Base-by-base conservation (phyloP, 805 yeast species). In the Sungouiella thailandica region DNA sequence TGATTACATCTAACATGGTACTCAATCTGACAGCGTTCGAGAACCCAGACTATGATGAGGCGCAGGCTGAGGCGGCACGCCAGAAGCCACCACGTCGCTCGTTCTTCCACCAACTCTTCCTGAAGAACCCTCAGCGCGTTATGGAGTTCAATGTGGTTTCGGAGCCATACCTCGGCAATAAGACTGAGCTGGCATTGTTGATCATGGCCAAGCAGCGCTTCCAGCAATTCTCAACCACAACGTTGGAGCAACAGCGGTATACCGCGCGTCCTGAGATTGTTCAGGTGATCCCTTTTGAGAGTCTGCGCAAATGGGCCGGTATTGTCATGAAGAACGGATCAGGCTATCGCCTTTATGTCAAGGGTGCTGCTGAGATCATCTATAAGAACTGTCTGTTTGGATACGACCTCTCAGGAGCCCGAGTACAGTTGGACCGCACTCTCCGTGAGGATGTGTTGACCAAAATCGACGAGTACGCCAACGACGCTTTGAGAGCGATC, bases 301-400 rank as follows among this genome's bases (percentile, higher is more conserved):
- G 95, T 39, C 70, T 85, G 3, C 72, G 95, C 50, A 93, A 93
- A 64, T 93, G 95, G 90, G 86, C 95, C 50, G 95, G 93, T 27
- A 60, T 87, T 14, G 80, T 88, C 5, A 70, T 81, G 32, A 68
- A 70, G 34, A 57, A 62, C 10, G 68, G 69, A 7, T 49, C 57
- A 32, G 67, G 67, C 1, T 81, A 59, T 55, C 71, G 93, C 36
- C 63, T 87, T 34, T 80, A 74, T 43, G 65, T 85, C 37, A 93
- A 93, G 63, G 98, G 99, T 43, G 98, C 98, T 1, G 89, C 97
- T 1, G 99, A 93, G 60, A 74, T 93, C 40, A 72, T 93, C 10
- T 70, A 83, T 43, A 67, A 70, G 15, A 65, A 72, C 47, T 83
- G 95, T 54, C 60, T 74, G 1, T 66, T 50, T 37, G 55, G 50